These are phyloP conservation scores for Chimonanthus salicifolius DNA, from an alignment of 164 flowering plant species.

Conservation along the genomic window DNA sequence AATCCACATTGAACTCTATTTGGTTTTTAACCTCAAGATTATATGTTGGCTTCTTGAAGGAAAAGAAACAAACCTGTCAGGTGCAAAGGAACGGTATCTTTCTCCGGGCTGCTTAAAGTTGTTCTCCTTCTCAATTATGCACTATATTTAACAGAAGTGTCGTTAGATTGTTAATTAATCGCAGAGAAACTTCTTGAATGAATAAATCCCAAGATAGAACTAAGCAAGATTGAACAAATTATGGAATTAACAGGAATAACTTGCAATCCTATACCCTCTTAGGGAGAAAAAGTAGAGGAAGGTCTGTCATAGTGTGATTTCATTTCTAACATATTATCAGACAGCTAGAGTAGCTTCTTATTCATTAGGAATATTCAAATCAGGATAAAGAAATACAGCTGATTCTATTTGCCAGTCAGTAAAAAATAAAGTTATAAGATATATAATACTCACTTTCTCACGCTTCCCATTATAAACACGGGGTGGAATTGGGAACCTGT, in stretches of 20 bases:
- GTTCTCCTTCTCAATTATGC: constrained; percentile 77
- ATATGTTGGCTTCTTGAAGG: background rate
- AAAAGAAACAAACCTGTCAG: constrained; percentile 55
- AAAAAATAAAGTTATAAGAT: background rate
- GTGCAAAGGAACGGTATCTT: constrained; percentile 70
- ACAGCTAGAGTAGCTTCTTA: background rate
- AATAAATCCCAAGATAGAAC: background rate
- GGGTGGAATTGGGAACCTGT: constrained; percentile 63
- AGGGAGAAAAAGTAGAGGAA: background rate
- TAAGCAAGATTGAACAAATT: background rate
- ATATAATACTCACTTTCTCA: constrained; percentile 49
- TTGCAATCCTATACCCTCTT: background rate
- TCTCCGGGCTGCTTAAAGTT: constrained; percentile 97
- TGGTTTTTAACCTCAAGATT: background rate
- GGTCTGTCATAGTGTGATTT: background rate
- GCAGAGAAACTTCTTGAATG: background rate
- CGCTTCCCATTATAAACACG: constrained; percentile 50
- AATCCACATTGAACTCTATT: background rate
- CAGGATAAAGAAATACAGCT: background rate
- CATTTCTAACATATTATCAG: background rate
- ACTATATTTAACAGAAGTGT: constrained; percentile 30
- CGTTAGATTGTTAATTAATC: background rate
- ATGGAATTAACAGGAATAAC: background rate
- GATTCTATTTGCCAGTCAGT: background rate
- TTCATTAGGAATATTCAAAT: too few relatives aligned